Evolutionary conservation across 495 filamentous ascomycete genomes (phyloP), one percentile per base, ranked within the genome.

Genomic region (Penicillium paxilli): DNA sequence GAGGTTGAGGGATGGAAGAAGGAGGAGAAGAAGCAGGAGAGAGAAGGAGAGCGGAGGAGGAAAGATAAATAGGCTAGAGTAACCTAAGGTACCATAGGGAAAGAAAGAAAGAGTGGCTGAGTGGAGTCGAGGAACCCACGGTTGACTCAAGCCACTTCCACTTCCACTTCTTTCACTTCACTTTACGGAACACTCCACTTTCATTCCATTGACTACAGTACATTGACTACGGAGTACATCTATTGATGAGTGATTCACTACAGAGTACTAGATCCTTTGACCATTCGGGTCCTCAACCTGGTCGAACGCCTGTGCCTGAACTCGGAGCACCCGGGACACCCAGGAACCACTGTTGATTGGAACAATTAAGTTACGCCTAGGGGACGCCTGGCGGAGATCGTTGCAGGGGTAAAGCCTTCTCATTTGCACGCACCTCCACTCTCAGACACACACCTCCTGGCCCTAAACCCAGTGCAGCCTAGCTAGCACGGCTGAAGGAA

Each of bases 351-450:
- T 2, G n/a, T 42, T 44, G 51, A 46, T 23, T 23, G 21, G 20
- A 16, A 47, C 26, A 30, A 44, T 35, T 6, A 11, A 44, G 25
- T 52, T 52, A 20, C 20, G 40, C 49, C 49, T n/a, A 33, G n/a
- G n/a, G n/a, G n/a, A n/a, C n/a, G n/a, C n/a, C n/a, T n/a, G n/a
- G 40, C 22, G 26, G 20, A 52, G 23, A 46, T 8, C 16, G 10
- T 35, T 16, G 22, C 49, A 53, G 51, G 51, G 51, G 50, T 20
- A 53, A 17, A 28, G 21, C 14, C 35, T n/a, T n/a, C n/a, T n/a
- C 14, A 38, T 37, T 40, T 40, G n/a, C n/a, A n/a, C n/a, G n/a
- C n/a, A 38, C 35, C 16, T 38, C 12, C 16, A 4, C 17, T 38
- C 17, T 16, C 16, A 16, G 35, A 22, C 17, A 40, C 8, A 20